Percentiles rank a stretch among this genome's conserved stretches.
Evolutionary conservation across 495 filamentous ascomycete species (phyloP).

Genomic region (Penicillium silybi): DNA sequence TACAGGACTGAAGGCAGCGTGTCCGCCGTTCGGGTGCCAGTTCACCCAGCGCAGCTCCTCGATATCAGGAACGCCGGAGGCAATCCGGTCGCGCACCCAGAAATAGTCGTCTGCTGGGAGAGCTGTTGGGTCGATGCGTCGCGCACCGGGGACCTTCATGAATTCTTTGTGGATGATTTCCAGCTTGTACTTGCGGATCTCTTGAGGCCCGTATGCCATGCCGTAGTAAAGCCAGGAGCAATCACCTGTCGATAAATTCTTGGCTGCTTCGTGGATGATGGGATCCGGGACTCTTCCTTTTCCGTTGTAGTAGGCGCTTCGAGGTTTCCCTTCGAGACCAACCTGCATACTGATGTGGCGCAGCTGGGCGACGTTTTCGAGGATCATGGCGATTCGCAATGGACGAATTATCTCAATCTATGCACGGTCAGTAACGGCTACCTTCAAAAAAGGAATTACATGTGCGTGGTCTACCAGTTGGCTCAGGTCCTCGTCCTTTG

Average conservation of each 20-base stretch:
- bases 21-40: slow-evolving; percentile 52
- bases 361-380: slow-evolving; percentile 51
- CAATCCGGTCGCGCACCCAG: slow-evolving; percentile 34
- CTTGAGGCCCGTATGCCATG: slow-evolving; percentile 32
- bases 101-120: slow-evolving; percentile 34
- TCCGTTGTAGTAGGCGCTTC: slow-evolving; percentile 13
- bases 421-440: not conserved
- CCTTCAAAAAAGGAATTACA: not conserved
- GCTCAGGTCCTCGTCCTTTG: slow-evolving; percentile 47
- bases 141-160: slow-evolving; percentile 38
- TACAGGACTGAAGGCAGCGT: slow-evolving; percentile 54
- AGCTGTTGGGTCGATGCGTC: slow-evolving; percentile 39
- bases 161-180: slow-evolving; percentile 47
- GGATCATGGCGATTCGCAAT: slow-evolving; percentile 44
- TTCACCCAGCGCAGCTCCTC: slow-evolving; percentile 54
- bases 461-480: slow-evolving; percentile 20
- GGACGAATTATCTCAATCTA: slow-evolving; percentile 50
- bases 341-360: slow-evolving; percentile 45
- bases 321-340: slow-evolving; percentile 35
- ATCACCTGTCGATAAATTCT: slow-evolving; percentile 10
- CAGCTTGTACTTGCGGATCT: slow-evolving; percentile 40
- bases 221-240: slow-evolving; percentile 13
- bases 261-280: slow-evolving; percentile 37
- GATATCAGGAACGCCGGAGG: slow-evolving; percentile 46
- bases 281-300: slow-evolving; percentile 10